phyloP scores from a whole-genome alignment of 768 basidiomycete genomes.

The Ramaria rubella region DNA sequence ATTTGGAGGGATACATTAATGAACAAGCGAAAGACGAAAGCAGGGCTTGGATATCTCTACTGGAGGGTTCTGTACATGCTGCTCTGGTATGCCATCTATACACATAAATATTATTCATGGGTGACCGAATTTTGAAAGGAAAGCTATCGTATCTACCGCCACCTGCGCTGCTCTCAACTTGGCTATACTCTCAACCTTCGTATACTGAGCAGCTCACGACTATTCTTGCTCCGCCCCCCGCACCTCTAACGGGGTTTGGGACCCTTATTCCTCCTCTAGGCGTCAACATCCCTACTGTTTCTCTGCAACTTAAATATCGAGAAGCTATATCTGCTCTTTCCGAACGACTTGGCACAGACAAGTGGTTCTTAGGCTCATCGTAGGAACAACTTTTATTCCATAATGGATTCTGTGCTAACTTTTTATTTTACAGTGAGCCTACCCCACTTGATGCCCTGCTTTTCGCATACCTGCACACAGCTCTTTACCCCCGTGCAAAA shows the following conservation, averaged over 20 bases:
- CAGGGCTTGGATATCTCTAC: constrained; percentile 73
- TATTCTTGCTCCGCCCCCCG: constrained; percentile 56
- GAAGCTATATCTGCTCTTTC: constrained; percentile 71
- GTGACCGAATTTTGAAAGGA: background rate
- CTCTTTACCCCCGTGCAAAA: constrained; percentile 42
- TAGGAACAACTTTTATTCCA: constrained; percentile 22
- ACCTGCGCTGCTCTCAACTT: constrained; percentile 31
- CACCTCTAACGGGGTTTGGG: constrained; percentile 63
- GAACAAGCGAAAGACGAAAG: constrained; percentile 61
- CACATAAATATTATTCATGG: background rate
- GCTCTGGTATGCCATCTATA: constrained; percentile 47
- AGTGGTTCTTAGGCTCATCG: constrained; percentile 78
- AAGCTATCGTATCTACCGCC: constrained; percentile 32
- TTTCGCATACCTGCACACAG: constrained; percentile 73
- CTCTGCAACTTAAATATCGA: constrained; percentile 39
- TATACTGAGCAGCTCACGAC: constrained; percentile 31
- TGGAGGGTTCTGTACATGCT: constrained; percentile 72
- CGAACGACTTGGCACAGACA: constrained; percentile 66
- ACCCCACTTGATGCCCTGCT: constrained; percentile 76
- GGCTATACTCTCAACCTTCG: background rate
- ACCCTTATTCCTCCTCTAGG: constrained; percentile 59
- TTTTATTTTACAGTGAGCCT: constrained; percentile 42
- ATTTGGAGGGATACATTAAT: constrained; percentile 64
- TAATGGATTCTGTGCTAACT: background rate
- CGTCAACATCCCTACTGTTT: constrained; percentile 32